A percentile compares a stretch with the other conserved stretches of the same genome.
These are phyloP conservation scores for Huntiella omanensis DNA, from an alignment of 2,329 filamentous ascomycete genomes.

Conservation along the genomic window DNA sequence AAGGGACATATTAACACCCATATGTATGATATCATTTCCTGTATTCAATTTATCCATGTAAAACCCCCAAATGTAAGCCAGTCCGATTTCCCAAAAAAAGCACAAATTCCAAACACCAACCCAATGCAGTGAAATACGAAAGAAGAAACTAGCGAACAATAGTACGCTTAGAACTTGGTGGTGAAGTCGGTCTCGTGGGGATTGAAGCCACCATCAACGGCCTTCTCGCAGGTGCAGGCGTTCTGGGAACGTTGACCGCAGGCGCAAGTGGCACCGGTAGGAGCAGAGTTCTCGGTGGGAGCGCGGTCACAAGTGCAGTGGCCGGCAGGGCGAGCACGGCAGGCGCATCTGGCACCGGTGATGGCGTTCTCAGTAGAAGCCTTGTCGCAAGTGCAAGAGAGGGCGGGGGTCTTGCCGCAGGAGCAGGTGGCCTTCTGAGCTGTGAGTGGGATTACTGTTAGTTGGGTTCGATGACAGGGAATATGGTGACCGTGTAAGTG, in stretches of 20 bases:
- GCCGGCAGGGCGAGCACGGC: constrained; percentile 60
- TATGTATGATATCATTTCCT: not conserved
- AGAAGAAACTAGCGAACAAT: not conserved
- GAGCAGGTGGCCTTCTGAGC: constrained; percentile 58
- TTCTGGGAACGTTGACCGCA: constrained; percentile 57
- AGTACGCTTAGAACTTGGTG: constrained; percentile 32
- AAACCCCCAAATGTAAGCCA: not conserved
- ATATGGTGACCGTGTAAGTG: constrained; percentile 5
- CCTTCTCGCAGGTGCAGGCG: constrained; percentile 71
- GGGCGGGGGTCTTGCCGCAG: constrained; percentile 72
- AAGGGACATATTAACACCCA: no score
- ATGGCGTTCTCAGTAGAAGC: constrained; percentile 56
- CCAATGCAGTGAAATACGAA: not conserved
- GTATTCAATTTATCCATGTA: no score
- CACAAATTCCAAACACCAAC: not conserved
- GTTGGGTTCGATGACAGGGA: not conserved
- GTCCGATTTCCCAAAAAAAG: not conserved
- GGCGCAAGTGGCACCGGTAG: constrained; percentile 44
- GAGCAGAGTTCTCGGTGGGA: constrained; percentile 45
- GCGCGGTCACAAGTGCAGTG: constrained; percentile 67
- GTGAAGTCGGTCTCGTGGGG: constrained; percentile 78
- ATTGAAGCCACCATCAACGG: constrained; percentile 39
- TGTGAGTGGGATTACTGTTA: constrained; percentile 15
- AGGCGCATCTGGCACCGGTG: constrained; percentile 60
- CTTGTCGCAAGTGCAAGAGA: constrained; percentile 73